Conservation (phyloP, 768 basidiomycete genomes). For the Hysterangium stoloniferum region DNA sequence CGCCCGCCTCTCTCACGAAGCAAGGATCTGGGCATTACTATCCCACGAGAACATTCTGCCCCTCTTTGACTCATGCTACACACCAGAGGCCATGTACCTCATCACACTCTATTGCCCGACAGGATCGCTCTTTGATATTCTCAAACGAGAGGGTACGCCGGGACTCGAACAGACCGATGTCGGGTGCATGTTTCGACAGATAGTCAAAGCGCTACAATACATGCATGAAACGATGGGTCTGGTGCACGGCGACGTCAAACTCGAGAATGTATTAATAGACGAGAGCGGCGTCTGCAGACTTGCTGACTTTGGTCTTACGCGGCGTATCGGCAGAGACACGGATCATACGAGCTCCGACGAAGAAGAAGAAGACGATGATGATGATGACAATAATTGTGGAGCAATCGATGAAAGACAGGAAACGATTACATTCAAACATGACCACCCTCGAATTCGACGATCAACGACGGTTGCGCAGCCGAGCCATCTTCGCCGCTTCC, state of each 20-base stretch:
- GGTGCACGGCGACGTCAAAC: conserved; percentile 92
- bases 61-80: conserved; percentile 58
- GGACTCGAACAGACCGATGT: conserved; percentile 70
- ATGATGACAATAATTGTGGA: conserved; percentile 28
- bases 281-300: conserved; percentile 83
- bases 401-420: too few species aligned
- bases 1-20: conserved; percentile 62
- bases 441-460: conserved; percentile 3
- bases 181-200: conserved; percentile 80
- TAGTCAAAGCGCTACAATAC: conserved; percentile 76
- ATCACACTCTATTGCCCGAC: conserved; percentile 80
- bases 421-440: background rate
- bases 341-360: conserved; percentile 19
- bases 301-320: conserved; percentile 77
- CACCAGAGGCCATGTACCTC: conserved; percentile 63
- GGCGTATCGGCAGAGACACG: conserved; percentile 39
- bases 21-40: conserved; percentile 63
- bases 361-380: conserved; percentile 26
- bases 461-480: conserved; percentile 12
- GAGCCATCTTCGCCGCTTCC: conserved; percentile 29
- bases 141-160: conserved; percentile 61
- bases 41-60: conserved; percentile 84
- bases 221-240: conserved; percentile 68
- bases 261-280: conserved; percentile 93
- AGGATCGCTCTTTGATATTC: conserved; percentile 77